Percentiles rank a stretch among this genome's conserved stretches.
Conservation (phyloP, 106 monocot species). For the Iris macrosiphon region DNA sequence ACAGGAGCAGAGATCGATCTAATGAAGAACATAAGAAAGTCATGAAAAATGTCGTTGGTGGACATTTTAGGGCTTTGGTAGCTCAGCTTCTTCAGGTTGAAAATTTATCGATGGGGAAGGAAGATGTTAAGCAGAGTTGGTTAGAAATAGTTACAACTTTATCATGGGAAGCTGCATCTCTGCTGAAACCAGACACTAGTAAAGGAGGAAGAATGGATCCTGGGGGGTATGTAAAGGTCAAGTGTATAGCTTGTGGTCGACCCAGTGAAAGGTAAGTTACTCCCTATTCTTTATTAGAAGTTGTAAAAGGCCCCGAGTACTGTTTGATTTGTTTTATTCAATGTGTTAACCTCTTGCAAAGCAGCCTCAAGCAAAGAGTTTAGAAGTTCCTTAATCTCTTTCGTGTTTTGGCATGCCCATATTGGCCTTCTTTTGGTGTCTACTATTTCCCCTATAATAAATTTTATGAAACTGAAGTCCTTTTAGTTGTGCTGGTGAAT, state of each 20-base stretch:
- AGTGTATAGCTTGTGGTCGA: conserved; percentile 75
- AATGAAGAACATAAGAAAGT: conserved; percentile 70
- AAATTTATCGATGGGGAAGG: conserved; percentile 47
- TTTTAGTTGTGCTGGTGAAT: conserved; percentile 5
- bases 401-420: no score
- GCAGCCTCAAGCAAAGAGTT: no score
- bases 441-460: no score
- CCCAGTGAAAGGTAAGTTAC: conserved; percentile 59
- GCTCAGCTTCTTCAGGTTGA: conserved; percentile 84
- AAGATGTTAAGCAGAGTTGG: conserved; percentile 57
- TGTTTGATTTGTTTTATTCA: no score
- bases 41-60: conserved; percentile 79
- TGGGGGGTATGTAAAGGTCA: conserved; percentile 77
- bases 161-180: conserved; percentile 84
- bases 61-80: conserved; percentile 83
- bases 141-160: conserved; percentile 73
- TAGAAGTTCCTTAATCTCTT: no score
- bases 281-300: background rate
- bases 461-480: background rate
- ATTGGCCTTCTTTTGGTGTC: no score
- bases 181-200: conserved; percentile 85
- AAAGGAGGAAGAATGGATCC: conserved; percentile 91
- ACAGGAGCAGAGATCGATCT: conserved; percentile 32
- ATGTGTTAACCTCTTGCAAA: no score
- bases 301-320: no score